Base-by-base conservation (phyloP, 768 basidiomycete genomes). In the Collybiopsis luxurians region DNA sequence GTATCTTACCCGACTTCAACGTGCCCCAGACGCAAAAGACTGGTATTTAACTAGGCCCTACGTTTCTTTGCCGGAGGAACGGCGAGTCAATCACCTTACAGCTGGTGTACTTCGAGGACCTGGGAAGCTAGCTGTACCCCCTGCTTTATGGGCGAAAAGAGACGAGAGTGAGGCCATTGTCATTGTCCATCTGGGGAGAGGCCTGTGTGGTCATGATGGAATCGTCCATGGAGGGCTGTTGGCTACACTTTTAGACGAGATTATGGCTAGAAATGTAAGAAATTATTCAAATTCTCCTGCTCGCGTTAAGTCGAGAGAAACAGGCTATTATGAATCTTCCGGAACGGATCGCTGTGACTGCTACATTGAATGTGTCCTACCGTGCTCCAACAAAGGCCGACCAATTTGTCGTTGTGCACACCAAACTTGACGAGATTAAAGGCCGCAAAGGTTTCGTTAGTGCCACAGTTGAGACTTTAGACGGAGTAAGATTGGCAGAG, bases 211-310 rank as follows among this genome's bases (percentile, higher is more conserved):
- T 3, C 89, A 95, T 61, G 94, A 96, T 70, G 96, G 96, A 0
- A 93, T 98, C 59, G 75, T 97, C 2, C 96, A 98, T 64, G 96
- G 96, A 0, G 96, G 96, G 1, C 65, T 98, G 56, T 75, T 98
- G 19, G 93, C 94, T 36, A 97, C 94, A 2, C 71, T 98, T n/a
- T 68, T 97, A 54, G 96, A 98, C 60, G 95, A 98, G 75, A 77
- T 78, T 13, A 66, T 97, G 39, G 87, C 86, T 55, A 75, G 96
- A 59, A 89, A 84, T 63, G 95, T 95, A 64, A 59, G 86, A 73
- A 11, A 2, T 21, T 28, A 23, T 5, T 55, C 68, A 64, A 26
- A 19, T 47, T 12, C 13, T 43, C 30, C 39, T 56, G 23, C 27
- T 24, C 12, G 59, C 4, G 19, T 19, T 12, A 28, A 56, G 9